phyloP scores from a whole-genome alignment of 108 stramenopile species.

The Cylindrotheca closterium region DNA sequence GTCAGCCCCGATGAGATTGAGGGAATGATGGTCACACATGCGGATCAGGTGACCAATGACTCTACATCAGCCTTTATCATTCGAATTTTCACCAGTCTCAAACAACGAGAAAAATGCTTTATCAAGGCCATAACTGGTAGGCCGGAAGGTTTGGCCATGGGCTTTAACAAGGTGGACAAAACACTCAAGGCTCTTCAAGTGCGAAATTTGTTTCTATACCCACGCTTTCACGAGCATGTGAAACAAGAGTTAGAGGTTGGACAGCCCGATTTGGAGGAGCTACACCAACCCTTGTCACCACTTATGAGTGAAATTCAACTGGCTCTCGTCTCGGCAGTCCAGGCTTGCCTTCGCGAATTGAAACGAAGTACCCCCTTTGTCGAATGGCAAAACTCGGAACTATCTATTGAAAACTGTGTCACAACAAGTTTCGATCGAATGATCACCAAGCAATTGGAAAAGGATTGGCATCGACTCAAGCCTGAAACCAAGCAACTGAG shows the following conservation, averaged over 20 bases:
- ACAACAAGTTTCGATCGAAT: slow-evolving; percentile 83
- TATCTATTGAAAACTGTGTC: slow-evolving; percentile 90
- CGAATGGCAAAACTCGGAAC: slow-evolving; percentile 49
- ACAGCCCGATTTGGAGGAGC: slow-evolving; percentile 84
- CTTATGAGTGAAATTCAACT: slow-evolving; percentile 88
- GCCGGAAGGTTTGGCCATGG: slow-evolving; percentile 76
- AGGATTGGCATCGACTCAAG: slow-evolving; percentile 92
- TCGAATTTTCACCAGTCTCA: slow-evolving; percentile 82
- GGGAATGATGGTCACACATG: slow-evolving; percentile 92
- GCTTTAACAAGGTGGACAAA: slow-evolving; percentile 91
- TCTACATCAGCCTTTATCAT: slow-evolving; percentile 97
- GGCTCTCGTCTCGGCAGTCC: slow-evolving; percentile 83
- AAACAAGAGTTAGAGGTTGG: slow-evolving; percentile 69
- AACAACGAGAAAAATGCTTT: slow-evolving; percentile 73
- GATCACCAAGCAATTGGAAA: slow-evolving; percentile 88
- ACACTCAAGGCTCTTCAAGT: slow-evolving; percentile 83
- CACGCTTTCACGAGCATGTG: slow-evolving; percentile 88
- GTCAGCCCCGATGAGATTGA: slow-evolving; percentile 67
- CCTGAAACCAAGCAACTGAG: slow-evolving; percentile 88
- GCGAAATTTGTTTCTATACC: slow-evolving; percentile 89
- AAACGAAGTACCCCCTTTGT: slow-evolving; percentile 59
- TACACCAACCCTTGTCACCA: slow-evolving; percentile 82
- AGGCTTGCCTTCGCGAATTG: slow-evolving; percentile 89
- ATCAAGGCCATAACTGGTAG: slow-evolving; percentile 95
- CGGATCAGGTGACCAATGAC: slow-evolving; percentile 86